Evolutionary conservation across 208 protist species (phyloP).

Genomic region (Crithidia thermophila): DNA sequence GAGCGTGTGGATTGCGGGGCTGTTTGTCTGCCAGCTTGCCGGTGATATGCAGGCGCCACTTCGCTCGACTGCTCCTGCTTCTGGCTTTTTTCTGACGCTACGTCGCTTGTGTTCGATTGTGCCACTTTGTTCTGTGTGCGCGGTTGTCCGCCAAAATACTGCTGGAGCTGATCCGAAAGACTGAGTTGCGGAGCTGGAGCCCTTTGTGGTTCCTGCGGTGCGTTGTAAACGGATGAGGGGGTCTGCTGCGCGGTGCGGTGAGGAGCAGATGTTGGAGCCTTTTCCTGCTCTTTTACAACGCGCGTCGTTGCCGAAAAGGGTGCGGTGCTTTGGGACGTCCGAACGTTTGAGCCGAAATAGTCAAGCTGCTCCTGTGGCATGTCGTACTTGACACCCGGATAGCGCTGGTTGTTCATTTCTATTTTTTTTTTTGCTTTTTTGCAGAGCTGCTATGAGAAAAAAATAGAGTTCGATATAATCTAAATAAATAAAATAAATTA

Average conservation of each 20-base stretch:
- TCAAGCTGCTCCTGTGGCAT: conserved; percentile 29
- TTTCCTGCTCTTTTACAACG: not conserved
- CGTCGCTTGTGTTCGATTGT: too few species aligned
- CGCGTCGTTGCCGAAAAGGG: not conserved
- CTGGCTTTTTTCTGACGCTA: too few species aligned
- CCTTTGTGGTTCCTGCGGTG: not conserved
- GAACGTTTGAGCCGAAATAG: conserved; percentile 22
- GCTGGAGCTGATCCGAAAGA: conserved; percentile 23
- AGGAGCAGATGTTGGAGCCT: too few species aligned
- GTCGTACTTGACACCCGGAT: conserved; percentile 14
- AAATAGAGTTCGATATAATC: not conserved
- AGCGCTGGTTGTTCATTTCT: conserved; percentile 5
- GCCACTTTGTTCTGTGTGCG: not conserved
- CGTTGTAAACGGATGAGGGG: too few species aligned
- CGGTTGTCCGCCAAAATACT: conserved; percentile 6
- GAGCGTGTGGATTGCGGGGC: too few species aligned
- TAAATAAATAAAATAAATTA: not conserved
- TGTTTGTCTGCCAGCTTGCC: too few species aligned
- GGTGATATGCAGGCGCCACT: too few species aligned
- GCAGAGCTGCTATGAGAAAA: too few species aligned
- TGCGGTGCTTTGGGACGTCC: not conserved
- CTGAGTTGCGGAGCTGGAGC: not conserved
- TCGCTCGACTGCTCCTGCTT: too few species aligned
- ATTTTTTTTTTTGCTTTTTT: conserved; percentile 10
- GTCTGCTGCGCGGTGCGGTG: not conserved